These are phyloP conservation scores for Botrytis galanthina DNA, from an alignment of 2,329 filamentous ascomycete genomes.

Conservation along the genomic window DNA sequence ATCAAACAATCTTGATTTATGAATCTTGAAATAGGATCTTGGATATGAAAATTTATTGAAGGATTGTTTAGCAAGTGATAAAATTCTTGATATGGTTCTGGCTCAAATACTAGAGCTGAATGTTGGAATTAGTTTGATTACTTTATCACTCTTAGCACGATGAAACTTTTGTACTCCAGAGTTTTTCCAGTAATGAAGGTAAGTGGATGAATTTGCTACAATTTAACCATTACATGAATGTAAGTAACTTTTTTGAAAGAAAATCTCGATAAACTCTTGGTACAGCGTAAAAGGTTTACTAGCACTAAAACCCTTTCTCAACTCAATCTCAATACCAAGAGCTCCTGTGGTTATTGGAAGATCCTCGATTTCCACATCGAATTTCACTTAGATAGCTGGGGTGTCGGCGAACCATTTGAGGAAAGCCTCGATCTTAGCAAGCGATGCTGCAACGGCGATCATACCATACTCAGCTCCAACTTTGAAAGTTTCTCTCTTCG, in stretches of 20 bases:
- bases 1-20: no score
- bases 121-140: not conserved
- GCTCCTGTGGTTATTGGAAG: not conserved
- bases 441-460: not conserved
- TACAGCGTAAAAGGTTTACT: not conserved
- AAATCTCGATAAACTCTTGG: no score
- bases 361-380: fast-evolving
- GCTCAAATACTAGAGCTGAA: not conserved
- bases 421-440: not conserved
- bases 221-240: not conserved
- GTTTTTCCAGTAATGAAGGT: not conserved
- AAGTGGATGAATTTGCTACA: not conserved
- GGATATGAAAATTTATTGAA: not conserved
- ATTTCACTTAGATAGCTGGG: not conserved
- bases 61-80: not conserved
- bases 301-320: not conserved
- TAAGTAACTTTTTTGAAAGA: not conserved
- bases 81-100: no score
- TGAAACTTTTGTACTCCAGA: not conserved
- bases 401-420: not conserved
- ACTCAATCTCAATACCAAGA: not conserved
- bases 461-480: not conserved
- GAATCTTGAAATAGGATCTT: not conserved
- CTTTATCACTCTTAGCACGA: not conserved
- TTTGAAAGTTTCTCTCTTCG: not conserved